Percentiles rank a stretch among this genome's conserved stretches.
Evolutionary conservation across 495 filamentous ascomycete species (phyloP).

Genomic region (Chaetomium fimeti): DNA sequence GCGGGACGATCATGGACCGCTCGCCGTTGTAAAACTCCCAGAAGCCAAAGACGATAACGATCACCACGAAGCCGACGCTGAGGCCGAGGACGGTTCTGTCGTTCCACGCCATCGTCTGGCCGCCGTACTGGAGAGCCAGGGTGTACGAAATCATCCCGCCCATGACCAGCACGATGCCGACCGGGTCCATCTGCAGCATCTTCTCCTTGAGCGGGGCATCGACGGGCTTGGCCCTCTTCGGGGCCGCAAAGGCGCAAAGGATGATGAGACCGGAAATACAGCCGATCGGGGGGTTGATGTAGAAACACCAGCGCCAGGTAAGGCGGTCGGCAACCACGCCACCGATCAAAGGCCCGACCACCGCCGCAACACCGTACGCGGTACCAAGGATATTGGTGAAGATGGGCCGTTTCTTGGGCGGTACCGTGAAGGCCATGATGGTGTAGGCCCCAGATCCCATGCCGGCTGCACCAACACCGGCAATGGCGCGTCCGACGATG

Average conservation of each 20-base stretch:
- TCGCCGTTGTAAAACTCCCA: conserved; percentile 55
- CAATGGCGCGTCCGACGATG: conserved; percentile 59
- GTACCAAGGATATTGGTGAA: conserved; percentile 51
- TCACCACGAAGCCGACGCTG: conserved; percentile 59
- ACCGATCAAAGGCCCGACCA: conserved; percentile 37
- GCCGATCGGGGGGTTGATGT: conserved; percentile 71
- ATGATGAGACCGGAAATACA: conserved; percentile 57
- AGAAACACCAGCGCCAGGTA: conserved; percentile 73
- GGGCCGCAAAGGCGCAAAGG: conserved; percentile 47
- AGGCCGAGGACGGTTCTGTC: conserved; percentile 64
- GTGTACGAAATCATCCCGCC: conserved; percentile 67
- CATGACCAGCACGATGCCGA: conserved; percentile 64
- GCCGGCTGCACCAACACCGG: conserved; percentile 51
- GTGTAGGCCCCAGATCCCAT: conserved; percentile 44
- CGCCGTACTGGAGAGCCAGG: conserved; percentile 82
- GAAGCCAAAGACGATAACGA: conserved; percentile 48
- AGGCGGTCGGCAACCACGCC: conserved; percentile 34
- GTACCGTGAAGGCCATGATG: conserved; percentile 47
- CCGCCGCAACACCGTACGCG: conserved; percentile 47
- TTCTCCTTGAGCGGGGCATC: conserved; percentile 34
- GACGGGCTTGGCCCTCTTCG: conserved; percentile 26
- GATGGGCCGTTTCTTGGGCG: conserved; percentile 47
- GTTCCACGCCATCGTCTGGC: conserved; percentile 62
- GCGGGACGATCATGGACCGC: conserved; percentile 44
- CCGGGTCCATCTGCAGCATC: conserved; percentile 59